Evolutionary conservation across 2,329 filamentous ascomycete genomes (phyloP).

Genomic region (Cercospora sojina): DNA sequence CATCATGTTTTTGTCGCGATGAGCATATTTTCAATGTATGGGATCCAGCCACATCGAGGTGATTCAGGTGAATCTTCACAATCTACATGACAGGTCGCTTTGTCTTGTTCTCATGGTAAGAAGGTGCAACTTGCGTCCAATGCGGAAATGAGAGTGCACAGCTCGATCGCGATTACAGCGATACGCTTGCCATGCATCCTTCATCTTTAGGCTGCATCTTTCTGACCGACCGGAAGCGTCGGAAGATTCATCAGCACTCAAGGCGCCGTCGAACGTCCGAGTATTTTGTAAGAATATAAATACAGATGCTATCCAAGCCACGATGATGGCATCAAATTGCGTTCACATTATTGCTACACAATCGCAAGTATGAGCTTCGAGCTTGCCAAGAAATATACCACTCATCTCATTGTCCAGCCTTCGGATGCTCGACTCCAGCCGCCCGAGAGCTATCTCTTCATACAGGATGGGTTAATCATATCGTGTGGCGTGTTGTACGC

Average conservation of each 20-base stretch:
- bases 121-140: background rate
- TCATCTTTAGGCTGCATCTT: slow-evolving; percentile 4
- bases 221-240: slow-evolving; percentile 2
- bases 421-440: slow-evolving; percentile 45
- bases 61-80: background rate
- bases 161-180: slow-evolving; percentile 4
- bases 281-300: background rate
- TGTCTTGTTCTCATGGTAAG: background rate
- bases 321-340: background rate
- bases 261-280: background rate
- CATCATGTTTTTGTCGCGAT: background rate
- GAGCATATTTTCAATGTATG: background rate
- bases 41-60: background rate
- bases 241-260: slow-evolving; percentile 4
- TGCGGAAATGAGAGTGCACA: background rate
- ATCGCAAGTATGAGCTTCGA: slow-evolving; percentile 17
- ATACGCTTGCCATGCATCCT: slow-evolving; percentile 1
- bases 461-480: slow-evolving; percentile 45
- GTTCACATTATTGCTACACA: background rate
- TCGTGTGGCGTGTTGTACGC: slow-evolving; percentile 43
- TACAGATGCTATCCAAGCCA: background rate
- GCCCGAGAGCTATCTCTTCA: slow-evolving; percentile 43
- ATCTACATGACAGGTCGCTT: background rate
- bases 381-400: slow-evolving; percentile 17
- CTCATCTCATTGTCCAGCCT: slow-evolving; percentile 53